A percentile compares a stretch with the other conserved stretches of the same genome.
phyloP scores from a whole-genome alignment of 1,139 yeast species.

The Meyerozyma athensensis region DNA sequence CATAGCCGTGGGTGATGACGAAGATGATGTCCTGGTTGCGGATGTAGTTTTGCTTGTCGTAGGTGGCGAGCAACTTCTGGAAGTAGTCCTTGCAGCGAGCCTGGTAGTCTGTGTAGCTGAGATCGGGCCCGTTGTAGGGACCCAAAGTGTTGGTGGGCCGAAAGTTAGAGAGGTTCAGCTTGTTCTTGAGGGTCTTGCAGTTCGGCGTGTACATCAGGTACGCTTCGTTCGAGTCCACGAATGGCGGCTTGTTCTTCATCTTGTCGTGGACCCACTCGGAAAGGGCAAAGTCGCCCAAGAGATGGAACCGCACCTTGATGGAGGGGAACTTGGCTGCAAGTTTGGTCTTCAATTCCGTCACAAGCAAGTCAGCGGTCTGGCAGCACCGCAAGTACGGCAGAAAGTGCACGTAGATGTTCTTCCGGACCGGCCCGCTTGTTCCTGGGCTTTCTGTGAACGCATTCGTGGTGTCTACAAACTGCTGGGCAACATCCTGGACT shows the following conservation, averaged over 20 bases:
- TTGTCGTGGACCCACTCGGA: constrained; percentile 47
- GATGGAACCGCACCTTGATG: constrained; percentile 34
- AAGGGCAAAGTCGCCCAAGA: constrained; percentile 44
- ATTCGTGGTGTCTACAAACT: constrained; percentile 22
- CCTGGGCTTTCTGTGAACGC: constrained; percentile 18
- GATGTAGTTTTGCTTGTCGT: constrained; percentile 35
- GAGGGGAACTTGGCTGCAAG: constrained; percentile 25
- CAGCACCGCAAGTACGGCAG: constrained; percentile 44
- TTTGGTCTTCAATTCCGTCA: constrained; percentile 25
- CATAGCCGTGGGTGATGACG: constrained; percentile 42
- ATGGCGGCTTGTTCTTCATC: constrained; percentile 43
- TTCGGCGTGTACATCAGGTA: constrained; percentile 48
- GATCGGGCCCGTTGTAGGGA: constrained; percentile 42
- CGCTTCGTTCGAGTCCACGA: constrained; percentile 42
- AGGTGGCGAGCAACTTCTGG: constrained; percentile 40
- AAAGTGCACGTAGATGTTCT: constrained; percentile 40
- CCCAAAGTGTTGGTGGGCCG: constrained; percentile 45
- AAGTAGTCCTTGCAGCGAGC: constrained; percentile 39
- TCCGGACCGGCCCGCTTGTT: constrained; percentile 17
- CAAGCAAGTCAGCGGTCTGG: constrained; percentile 40
- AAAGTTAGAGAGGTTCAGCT: constrained; percentile 36
- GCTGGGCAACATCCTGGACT: constrained; percentile 26
- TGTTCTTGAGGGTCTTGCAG: constrained; percentile 32
- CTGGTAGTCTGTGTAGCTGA: constrained; percentile 40
- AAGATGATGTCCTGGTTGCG: constrained; percentile 35